Evolutionary conservation across 495 filamentous ascomycete species (phyloP).

Genomic region (Tetracladium marchalianum): DNA sequence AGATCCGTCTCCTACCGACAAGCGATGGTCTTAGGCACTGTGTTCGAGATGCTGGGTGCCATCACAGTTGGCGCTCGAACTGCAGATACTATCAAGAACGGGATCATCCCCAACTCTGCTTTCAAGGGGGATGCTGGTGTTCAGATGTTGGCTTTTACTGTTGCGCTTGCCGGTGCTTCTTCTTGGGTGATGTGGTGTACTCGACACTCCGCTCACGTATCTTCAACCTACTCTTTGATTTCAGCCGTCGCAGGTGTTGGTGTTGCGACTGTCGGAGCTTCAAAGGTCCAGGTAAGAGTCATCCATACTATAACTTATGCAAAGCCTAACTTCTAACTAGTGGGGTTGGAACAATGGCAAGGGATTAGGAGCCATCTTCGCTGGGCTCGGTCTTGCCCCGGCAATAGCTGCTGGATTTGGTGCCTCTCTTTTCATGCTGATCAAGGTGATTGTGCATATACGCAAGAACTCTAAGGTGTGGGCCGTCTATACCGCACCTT

Average conservation of each 20-base stretch:
- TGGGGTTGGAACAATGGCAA: constrained; percentile 50
- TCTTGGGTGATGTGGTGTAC: constrained; percentile 47
- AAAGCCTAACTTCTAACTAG: too few relatives aligned
- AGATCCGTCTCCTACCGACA: constrained; percentile 29
- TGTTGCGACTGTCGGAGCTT: constrained; percentile 40
- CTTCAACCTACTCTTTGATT: constrained; percentile 54
- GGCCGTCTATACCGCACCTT: constrained; percentile 48
- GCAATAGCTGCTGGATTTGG: constrained; percentile 47
- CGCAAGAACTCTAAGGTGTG: constrained; percentile 45
- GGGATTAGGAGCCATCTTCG: constrained; percentile 49
- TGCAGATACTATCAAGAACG: constrained; percentile 39
- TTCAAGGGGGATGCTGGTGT: constrained; percentile 31
- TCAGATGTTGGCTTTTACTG: constrained; percentile 23
- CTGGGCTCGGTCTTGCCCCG: constrained; percentile 54
- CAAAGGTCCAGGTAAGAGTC: constrained; percentile 35
- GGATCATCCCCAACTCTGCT: constrained; percentile 32
- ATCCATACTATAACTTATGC: too few relatives aligned
- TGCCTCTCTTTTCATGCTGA: constrained; percentile 50
- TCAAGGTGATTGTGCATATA: constrained; percentile 53
- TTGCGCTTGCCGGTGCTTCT: not conserved
- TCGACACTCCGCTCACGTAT: constrained; percentile 50
- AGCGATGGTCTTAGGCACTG: constrained; percentile 25
- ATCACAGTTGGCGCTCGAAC: constrained; percentile 36
- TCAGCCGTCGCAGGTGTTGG: constrained; percentile 53
- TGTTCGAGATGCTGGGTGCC: constrained; percentile 39